Conservation (phyloP, 2,329 filamentous ascomycete genomes). For the Mycogone perniciosa region DNA sequence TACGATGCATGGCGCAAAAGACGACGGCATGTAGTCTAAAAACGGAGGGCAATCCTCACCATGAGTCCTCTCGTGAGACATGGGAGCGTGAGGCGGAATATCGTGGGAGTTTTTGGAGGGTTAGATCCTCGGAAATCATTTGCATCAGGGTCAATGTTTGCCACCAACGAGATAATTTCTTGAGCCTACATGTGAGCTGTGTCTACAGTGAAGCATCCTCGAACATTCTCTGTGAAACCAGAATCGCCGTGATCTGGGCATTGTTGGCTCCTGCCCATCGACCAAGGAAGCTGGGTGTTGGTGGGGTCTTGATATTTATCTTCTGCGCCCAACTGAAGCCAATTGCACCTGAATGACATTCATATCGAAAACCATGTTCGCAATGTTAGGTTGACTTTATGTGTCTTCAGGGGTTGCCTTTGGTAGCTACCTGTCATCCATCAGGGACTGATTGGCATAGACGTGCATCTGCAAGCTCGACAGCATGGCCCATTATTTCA, state of each 20-base stretch:
- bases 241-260: background rate
- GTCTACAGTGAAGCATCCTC: conserved; percentile 6
- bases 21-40: conserved; percentile 43
- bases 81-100: conserved; percentile 35
- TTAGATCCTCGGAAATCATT: conserved; percentile 45
- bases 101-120: conserved; percentile 40
- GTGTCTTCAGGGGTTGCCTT: too few relatives aligned
- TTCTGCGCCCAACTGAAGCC: background rate
- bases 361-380: too few relatives aligned
- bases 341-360: too few relatives aligned
- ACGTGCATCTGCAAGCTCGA: too few relatives aligned
- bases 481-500: too few relatives aligned
- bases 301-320: conserved; percentile 2
- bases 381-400: too few relatives aligned
- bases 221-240: conserved; percentile 2
- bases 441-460: too few relatives aligned
- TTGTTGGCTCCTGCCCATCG: background rate
- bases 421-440: too few relatives aligned
- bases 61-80: conserved; percentile 35
- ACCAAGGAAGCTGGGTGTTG: too few relatives aligned
- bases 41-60: conserved; percentile 35
- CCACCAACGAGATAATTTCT: conserved; percentile 30
- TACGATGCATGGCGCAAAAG: conserved; percentile 34
- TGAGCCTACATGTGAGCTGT: conserved; percentile 22
- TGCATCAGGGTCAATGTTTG: conserved; percentile 40